Base-by-base conservation (phyloP, 108 stramenopile species). In the Skeletonema potamos region DNA sequence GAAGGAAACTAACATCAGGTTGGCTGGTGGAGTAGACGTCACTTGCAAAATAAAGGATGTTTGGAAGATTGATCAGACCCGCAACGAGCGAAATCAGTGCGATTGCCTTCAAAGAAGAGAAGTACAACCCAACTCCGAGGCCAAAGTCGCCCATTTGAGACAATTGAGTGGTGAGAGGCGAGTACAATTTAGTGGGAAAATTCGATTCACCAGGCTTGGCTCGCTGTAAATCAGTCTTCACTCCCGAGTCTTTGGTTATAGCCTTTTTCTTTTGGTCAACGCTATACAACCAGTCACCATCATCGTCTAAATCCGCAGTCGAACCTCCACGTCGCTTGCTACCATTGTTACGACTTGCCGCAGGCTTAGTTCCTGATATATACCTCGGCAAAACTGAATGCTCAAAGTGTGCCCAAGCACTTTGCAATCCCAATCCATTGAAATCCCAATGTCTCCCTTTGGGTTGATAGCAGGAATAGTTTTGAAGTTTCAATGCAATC, bases 351-450 rank as follows among this genome's bases (percentile, higher is more conserved):
- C 33, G 70, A 66, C 58, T 64, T 27, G 33, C 2, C 33, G 11
- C 3, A 46, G 15, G 26, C 36, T 57, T 36, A 22, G 30, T 61
- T 20, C 48, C 54, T 66, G 6, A 77, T 3, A 77, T 63, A 56
- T 82, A 82, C 34, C 95, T 71, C 2, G 87, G 81, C 51, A 96
- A 65, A 0, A 92, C 81, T n/a, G 83, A 83, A 62, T 93, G 92
- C 70, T 96, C 95, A 84, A 93, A 96, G 68, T 93, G 92, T 18
- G 85, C 91, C 95, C 95, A 96, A 27, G 91, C 92, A 24, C 62
- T 68, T 41, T 75, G 77, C 41, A 79, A 56, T 34, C 82, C 82
- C 17, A 70, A 29, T 39, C 82, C 82, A n/a, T 68, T 33, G 9
- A 43, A 39, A 75, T 82, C 82, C 80, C 80, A 81, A 41, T 59